Base-by-base conservation (phyloP, 164 flowering plant genomes). In the Piper betle region DNA sequence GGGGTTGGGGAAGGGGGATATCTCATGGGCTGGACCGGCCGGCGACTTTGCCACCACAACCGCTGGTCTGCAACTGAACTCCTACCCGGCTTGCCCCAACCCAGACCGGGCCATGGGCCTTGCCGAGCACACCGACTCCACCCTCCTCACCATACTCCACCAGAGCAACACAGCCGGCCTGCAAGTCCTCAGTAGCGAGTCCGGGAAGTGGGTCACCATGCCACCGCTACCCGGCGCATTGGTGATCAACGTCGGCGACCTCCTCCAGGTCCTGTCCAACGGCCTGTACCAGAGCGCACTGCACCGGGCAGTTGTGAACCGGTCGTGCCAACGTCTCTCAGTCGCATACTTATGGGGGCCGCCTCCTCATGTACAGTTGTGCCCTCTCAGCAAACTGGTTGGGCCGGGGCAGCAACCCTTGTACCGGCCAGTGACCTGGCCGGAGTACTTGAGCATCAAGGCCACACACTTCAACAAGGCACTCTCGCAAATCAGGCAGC, bases 41-140 rank as follows among this genome's bases (percentile, higher is more conserved):
- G 77, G 77, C 0, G 79, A 78, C 1, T 69, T 75, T 65, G 53
- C 58, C 7, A 79, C 53, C 6, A 71, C 82, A 0, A 54, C 60
- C 2, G 75, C 82, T 0, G 91, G 80, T 4, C 5, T 84, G 5
- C 98, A 93, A 55, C 53, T 93, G 64, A 93, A 66, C 64, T 92
- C 83, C 6, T 93, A 93, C 81, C 98, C 98, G 54, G 74, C 82
- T 5, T 93, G 98, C 68, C 98, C 97, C 1, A 87, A 93, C 57
- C 98, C 98, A 13, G 83, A 75, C 37, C 80, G 86, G 57, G 97
- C 97, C 72, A 93, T 93, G 97, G 97, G 98, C 16, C 75, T 93
- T 0, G 96, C 92, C 0, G 80, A 93, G 11, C 98, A 93, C 72
- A 93, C 98, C 0, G 98, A 93, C 71, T 84, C 98, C 0, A 77